These are phyloP conservation scores for Nothomitra cinnamomea DNA, from an alignment of 2,329 filamentous ascomycete genomes.

Conservation along the genomic window DNA sequence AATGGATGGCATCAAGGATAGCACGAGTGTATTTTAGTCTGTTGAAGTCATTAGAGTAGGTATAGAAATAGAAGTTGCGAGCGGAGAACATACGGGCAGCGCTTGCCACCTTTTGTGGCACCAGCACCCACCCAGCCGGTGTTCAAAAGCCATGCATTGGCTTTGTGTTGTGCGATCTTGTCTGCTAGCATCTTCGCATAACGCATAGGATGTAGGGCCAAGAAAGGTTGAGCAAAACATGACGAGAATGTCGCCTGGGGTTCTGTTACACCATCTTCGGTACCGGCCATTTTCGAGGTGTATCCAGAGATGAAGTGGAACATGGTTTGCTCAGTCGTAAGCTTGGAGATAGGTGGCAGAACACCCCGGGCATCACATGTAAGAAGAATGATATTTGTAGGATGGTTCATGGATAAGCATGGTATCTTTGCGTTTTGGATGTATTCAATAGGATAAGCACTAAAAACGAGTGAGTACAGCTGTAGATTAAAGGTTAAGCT, in stretches of 20 bases:
- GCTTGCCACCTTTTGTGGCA: conserved; percentile 80
- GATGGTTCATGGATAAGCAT: conserved; percentile 73
- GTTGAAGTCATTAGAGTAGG: background rate
- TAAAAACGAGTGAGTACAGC: conserved; percentile 11
- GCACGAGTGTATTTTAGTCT: conserved; percentile 90
- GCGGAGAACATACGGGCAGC: conserved; percentile 46
- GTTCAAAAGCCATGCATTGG: conserved; percentile 97
- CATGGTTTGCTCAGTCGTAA: conserved; percentile 90
- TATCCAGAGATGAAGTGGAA: conserved; percentile 99
- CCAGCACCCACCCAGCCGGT: conserved; percentile 93
- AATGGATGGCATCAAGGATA: conserved; percentile 96
- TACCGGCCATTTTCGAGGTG: conserved; percentile 99
- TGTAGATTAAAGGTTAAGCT: background rate
- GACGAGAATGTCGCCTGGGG: conserved; percentile 98
- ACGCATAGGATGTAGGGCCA: conserved; percentile 96
- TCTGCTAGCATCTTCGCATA: conserved; percentile 97
- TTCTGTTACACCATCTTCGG: conserved; percentile 91
- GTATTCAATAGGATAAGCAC: conserved; percentile 96
- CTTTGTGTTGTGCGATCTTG: conserved; percentile 89
- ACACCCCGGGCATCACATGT: conserved; percentile 97
- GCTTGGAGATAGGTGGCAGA: conserved; percentile 92
- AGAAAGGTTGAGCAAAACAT: conserved; percentile 98
- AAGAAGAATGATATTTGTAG: conserved; percentile 92
- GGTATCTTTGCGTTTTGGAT: conserved; percentile 98
- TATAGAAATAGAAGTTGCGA: background rate